Percentiles rank a stretch among this genome's conserved stretches.
Conservation (phyloP, 2,329 filamentous ascomycete genomes). For the Cephalotrichum gorgonifer region DNA sequence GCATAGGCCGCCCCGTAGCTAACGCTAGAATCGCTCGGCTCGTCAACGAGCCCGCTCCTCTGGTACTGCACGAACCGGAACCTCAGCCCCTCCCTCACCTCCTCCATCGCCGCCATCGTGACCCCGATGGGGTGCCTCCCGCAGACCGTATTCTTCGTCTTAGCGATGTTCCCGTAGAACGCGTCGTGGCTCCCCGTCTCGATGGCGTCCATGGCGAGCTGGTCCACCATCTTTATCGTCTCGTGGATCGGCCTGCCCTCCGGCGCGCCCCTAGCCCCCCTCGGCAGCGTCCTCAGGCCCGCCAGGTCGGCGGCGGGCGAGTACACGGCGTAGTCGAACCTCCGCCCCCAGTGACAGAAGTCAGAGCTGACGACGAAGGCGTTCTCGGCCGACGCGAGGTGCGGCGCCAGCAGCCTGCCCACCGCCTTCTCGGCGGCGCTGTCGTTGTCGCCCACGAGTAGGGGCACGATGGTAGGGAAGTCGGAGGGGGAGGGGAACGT, state of each 20-base stretch:
- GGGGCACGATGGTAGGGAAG: conserved; percentile 70
- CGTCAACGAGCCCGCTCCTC: conserved; percentile 65
- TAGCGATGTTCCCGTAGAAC: conserved; percentile 58
- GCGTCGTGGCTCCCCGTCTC: conserved; percentile 60
- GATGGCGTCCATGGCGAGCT: conserved; percentile 74
- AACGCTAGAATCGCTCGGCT: conserved; percentile 68
- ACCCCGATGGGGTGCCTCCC: conserved; percentile 92
- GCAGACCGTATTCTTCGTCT: conserved; percentile 85
- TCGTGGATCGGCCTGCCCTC: conserved; percentile 58
- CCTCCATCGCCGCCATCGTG: conserved; percentile 78
- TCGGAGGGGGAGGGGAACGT: conserved; percentile 34
- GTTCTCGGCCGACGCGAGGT: conserved; percentile 64
- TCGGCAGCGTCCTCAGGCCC: conserved; percentile 29
- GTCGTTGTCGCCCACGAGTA: conserved; percentile 72
- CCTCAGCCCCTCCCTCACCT: conserved; percentile 36
- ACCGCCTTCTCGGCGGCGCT: conserved; percentile 54
- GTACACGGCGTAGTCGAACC: conserved; percentile 81
- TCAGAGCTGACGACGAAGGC: conserved; percentile 88
- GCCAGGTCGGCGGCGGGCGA: conserved; percentile 28
- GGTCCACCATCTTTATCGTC: conserved; percentile 72
- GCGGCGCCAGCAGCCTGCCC: conserved; percentile 64
- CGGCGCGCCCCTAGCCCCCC: conserved; percentile 1
- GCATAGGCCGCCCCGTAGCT: conserved; percentile 94
- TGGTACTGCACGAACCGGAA: conserved; percentile 84
- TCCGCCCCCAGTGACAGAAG: conserved; percentile 89